Evolutionary conservation across 2,329 filamentous ascomycete genomes (phyloP), one percentile per base, ranked within the genome.

Genomic region (Ophiocordyceps camponoti-rufipedis): DNA sequence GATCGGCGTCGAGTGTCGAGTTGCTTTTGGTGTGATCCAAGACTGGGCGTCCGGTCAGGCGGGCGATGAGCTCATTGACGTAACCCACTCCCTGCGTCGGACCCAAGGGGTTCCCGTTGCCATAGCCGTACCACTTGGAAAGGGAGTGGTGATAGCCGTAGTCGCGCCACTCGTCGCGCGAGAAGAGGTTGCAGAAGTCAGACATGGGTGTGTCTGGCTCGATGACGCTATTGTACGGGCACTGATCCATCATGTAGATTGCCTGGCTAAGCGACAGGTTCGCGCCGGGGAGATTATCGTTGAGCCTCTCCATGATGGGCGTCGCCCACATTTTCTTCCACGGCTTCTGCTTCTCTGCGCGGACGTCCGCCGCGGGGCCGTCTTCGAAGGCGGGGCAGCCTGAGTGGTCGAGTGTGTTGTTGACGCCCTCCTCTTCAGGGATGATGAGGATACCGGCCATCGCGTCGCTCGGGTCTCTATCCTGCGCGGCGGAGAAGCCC

Each of bases 61-160:
- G 77, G 5, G 88, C 82, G 45, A 94, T 73, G 11, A 95, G 74
- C 66, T 95, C 88, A 60, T 93, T 94, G 46, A 80, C 78, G 55
- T 81, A 95, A 2, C 88, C 88, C 2, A 91, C 82, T 1, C 88
- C 88, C 61, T 93, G 86, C 0, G 85, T 86, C 6, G 87, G 74
- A 0, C 83, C 88, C 7, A 94, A 71, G 0, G 78, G 74, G 56
- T 86, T 87, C 13, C 87, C 87, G 28, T 74, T 72, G 11, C 81
- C 77, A 60, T 80, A 88, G 46, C 80, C 80, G 61, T 94, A 94
- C 70, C 80, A 94, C 58, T 94, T 94, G 51, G 78, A 78, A 9
- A 95, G 64, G 0, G 80, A 75, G 58, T 85, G 73, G 59, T 79
- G 81, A 65, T 94, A 94, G 60, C 87, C 80, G 62, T 93, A 94